phyloP scores from a whole-genome alignment of 2,329 filamentous ascomycete genomes.

The Aphanocladium album region DNA sequence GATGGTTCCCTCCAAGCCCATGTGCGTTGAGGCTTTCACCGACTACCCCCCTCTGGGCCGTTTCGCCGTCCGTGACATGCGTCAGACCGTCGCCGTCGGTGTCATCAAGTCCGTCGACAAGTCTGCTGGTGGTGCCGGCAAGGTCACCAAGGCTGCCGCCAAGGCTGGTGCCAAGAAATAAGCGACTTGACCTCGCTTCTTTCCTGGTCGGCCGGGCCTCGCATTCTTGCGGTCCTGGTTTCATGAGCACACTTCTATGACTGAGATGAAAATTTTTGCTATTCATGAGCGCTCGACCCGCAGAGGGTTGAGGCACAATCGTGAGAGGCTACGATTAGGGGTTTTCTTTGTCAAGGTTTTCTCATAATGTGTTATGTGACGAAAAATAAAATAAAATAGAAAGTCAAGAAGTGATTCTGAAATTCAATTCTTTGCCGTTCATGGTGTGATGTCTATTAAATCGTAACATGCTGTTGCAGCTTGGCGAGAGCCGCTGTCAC shows the following conservation, averaged over 20 bases:
- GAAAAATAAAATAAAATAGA: conserved; percentile 42
- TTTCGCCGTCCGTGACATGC: conserved; percentile 99
- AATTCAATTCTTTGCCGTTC: background rate
- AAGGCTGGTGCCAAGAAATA: conserved; percentile 69
- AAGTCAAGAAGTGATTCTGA: conserved; percentile 39
- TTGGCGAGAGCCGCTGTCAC: too few species aligned
- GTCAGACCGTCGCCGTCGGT: conserved; percentile 84
- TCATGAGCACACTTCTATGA: conserved; percentile 42
- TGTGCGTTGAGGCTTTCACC: conserved; percentile 99
- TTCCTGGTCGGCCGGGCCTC: conserved; percentile 18
- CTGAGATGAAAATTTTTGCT: conserved; percentile 37
- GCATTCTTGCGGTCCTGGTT: conserved; percentile 14
- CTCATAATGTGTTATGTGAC: conserved; percentile 40
- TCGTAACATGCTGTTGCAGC: background rate
- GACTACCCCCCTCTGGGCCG: conserved; percentile 98
- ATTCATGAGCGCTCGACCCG: conserved; percentile 39
- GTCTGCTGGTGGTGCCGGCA: conserved; percentile 50
- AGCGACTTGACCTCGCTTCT: conserved; percentile 27
- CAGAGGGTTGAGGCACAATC: conserved; percentile 35
- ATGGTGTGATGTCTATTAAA: too few species aligned
- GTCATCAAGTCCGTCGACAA: conserved; percentile 87
- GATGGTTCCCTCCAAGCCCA: conserved; percentile 99
- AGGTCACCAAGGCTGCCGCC: conserved; percentile 68
- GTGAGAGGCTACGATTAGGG: conserved; percentile 38
- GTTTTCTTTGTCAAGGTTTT: conserved; percentile 33